These are phyloP conservation scores for Cordyceps pruinosa DNA, from an alignment of 2,329 filamentous ascomycete genomes.

Conservation along the genomic window DNA sequence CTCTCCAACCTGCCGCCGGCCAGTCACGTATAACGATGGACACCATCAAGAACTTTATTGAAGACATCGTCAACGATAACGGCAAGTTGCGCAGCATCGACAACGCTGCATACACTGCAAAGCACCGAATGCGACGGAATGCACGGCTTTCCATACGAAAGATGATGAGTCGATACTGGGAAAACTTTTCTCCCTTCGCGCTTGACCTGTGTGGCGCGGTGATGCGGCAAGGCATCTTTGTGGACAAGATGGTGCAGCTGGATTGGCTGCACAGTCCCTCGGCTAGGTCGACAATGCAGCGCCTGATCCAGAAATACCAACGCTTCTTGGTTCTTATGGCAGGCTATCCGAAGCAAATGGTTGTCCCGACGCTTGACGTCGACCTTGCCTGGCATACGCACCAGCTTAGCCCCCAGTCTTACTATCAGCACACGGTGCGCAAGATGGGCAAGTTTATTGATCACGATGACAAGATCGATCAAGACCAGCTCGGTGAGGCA, in stretches of 20 bases:
- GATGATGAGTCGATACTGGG: constrained; percentile 67
- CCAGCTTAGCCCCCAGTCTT: constrained; percentile 58
- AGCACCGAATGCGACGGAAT: constrained; percentile 17
- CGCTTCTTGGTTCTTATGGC: constrained; percentile 44
- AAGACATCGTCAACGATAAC: constrained; percentile 34
- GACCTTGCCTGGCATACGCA: constrained; percentile 79
- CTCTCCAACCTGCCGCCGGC: constrained; percentile 26
- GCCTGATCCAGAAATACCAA: constrained; percentile 57
- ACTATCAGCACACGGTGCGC: constrained; percentile 50
- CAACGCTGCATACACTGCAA: constrained; percentile 6
- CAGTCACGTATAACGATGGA: constrained; percentile 38
- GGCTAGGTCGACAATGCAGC: constrained; percentile 53
- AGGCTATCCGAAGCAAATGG: constrained; percentile 32
- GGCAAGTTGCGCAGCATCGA: constrained; percentile 35
- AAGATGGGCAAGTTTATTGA: constrained; percentile 57
- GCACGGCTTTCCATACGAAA: constrained; percentile 46
- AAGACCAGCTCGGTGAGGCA: constrained; percentile 52
- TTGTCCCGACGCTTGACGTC: constrained; percentile 66
- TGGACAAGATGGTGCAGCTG: constrained; percentile 67
- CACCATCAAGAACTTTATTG: constrained; percentile 44
- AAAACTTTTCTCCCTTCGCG: constrained; percentile 57
- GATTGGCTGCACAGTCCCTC: constrained; percentile 73
- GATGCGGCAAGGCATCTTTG: constrained; percentile 57
- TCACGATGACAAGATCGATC: constrained; percentile 78
- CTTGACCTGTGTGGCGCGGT: constrained; percentile 61